These are phyloP conservation scores for Escovopsis weberi DNA, from an alignment of 2,329 filamentous ascomycete species.

Conservation along the genomic window DNA sequence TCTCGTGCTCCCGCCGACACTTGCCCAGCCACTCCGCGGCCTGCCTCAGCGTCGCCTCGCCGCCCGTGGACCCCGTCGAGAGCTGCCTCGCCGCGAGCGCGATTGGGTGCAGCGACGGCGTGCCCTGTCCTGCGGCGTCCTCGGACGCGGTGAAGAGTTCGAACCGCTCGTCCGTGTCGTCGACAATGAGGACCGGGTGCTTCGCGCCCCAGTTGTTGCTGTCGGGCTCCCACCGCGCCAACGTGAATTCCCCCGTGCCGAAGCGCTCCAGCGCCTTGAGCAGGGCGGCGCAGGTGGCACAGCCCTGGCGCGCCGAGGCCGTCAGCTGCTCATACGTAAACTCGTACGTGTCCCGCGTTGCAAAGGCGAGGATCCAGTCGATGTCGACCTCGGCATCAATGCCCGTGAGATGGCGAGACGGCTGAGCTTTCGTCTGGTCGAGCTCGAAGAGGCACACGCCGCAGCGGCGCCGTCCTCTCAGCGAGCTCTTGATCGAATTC, in stretches of 20 bases:
- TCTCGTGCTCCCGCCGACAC: not conserved
- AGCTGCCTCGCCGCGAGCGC: not conserved
- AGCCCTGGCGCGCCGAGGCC: conserved; percentile 1
- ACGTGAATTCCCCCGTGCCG: not conserved
- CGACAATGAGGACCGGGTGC: not conserved
- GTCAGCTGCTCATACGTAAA: conserved; percentile 1
- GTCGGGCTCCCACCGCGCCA: not conserved
- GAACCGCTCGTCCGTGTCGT: not conserved
- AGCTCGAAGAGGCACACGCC: conserved; percentile 4
- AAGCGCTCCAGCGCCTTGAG: not conserved
- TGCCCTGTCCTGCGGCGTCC: not conserved
- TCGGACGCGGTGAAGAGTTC: conserved; percentile 1
- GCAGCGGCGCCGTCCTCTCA: not conserved
- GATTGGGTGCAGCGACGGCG: not conserved
- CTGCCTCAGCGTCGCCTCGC: not conserved
- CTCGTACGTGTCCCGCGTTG: not conserved
- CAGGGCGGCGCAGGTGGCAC: conserved; percentile 1
- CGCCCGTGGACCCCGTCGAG: not conserved
- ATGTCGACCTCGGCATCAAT: not conserved
- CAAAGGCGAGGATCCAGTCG: conserved; percentile 1
- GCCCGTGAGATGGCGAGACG: not conserved
- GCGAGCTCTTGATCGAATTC: too few relatives aligned
- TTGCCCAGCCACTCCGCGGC: conserved; percentile 1
- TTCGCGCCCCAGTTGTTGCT: not conserved
- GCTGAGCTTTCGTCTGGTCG: not conserved